Evolutionary conservation across 2,329 filamentous ascomycete genomes (phyloP), one percentile per base, ranked within the genome.

Genomic region (Colletotrichum viniferum): DNA sequence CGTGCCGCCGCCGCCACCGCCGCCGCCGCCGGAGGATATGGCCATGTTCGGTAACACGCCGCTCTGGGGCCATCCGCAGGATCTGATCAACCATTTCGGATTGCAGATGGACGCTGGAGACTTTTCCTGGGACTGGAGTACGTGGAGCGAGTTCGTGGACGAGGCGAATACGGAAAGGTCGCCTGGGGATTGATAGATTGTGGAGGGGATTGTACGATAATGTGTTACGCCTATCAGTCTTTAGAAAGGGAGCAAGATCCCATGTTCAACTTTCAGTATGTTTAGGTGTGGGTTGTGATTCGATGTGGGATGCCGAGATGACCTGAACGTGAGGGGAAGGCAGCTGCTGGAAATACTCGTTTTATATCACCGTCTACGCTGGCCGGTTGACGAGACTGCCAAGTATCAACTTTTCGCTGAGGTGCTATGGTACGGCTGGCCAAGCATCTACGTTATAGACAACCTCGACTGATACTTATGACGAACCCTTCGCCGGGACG

Each of bases 111-210:
- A 72, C 10, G 70, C 67, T 4, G 77, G 78, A 8, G 70, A 77
- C 14, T 66, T 71, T 7, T 66, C 75, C 62, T 82, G 81, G 81
- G 82, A 84, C 38, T 83, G 83, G 85, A 81, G 81, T 62, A 81
- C 83, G 13, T 88, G 86, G 86, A 86, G 85, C 75, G 86, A 88
- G 34, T 88, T 88, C 76, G 80, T 87, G 55, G 80, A 80, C 38
- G 86, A 88, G 66, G 84, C 86, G 6, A 81, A 82, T 55, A 81
- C 81, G 58, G 82, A 85, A 34, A 76, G 75, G 69, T 83, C 82
- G 63, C 82, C 82, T 5, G 77, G 52, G 10, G 81, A 78, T 9
- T 18, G 79, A 74, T 70, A 32, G 16, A 32, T 55, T n/a, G 64
- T 18, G 30, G 28, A 30, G 43, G 34, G 18, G 24, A 30, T 55